phyloP scores from a whole-genome alignment of 176 grass and related monocot genomes.

The Aegilops speltoides region DNA sequence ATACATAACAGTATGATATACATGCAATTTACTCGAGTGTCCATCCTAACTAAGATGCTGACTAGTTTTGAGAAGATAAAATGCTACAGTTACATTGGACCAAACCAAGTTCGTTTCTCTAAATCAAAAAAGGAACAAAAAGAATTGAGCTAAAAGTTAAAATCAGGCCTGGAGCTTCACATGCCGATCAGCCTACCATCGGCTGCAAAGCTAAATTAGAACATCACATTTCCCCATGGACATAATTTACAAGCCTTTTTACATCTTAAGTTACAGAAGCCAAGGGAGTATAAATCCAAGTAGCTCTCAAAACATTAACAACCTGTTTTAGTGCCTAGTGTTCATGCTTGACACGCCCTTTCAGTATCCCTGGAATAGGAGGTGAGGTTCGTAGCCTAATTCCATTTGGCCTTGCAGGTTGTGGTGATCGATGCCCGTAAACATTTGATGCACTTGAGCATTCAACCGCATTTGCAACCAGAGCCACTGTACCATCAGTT shows the following conservation, averaged over 20 bases:
- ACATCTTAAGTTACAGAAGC: slow-evolving; percentile 41
- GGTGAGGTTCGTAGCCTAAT: slow-evolving; percentile 44
- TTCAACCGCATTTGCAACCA: slow-evolving; percentile 54
- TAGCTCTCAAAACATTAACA: slow-evolving; percentile 13
- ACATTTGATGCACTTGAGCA: slow-evolving; percentile 49
- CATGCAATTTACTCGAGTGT: background rate
- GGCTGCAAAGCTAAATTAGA: slow-evolving; percentile 34
- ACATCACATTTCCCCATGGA: background rate
- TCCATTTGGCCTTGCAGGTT: slow-evolving; percentile 40
- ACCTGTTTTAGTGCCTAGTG: slow-evolving; percentile 22
- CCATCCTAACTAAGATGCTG: slow-evolving; percentile 6
- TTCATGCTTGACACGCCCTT: slow-evolving; percentile 86
- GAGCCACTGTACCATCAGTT: slow-evolving; percentile 29
- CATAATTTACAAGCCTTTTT: slow-evolving; percentile 60
- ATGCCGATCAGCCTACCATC: slow-evolving; percentile 27
- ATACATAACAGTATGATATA: background rate
- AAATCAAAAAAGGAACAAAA: slow-evolving; percentile 1
- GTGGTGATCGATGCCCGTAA: slow-evolving; percentile 42
- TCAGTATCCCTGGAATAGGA: slow-evolving; percentile 91
- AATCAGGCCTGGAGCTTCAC: background rate
- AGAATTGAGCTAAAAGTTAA: slow-evolving; percentile 7
- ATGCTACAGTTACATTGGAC: slow-evolving; percentile 23
- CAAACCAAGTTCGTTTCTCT: slow-evolving; percentile 10
- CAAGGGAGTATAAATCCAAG: slow-evolving; percentile 20
- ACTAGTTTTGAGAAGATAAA: background rate